Evolutionary conservation across 2,329 filamentous ascomycete species (phyloP).

Genomic region (Nakataea oryzae): DNA sequence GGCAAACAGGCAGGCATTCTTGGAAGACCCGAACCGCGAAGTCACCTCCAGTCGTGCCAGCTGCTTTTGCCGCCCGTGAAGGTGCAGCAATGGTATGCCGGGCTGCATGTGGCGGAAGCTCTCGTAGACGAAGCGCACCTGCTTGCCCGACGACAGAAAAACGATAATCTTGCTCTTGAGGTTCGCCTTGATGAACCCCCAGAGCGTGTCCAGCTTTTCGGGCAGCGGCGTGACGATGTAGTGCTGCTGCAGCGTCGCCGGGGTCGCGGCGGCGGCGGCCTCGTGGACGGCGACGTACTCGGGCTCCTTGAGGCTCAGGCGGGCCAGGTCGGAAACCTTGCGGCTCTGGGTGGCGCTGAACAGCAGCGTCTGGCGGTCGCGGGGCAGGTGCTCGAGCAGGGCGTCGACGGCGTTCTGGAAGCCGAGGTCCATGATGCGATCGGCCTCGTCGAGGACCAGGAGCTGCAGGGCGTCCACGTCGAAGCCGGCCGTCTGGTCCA

Average conservation of each 20-base stretch:
- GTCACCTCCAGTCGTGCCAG: conserved; percentile 81
- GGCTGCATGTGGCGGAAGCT: conserved; percentile 87
- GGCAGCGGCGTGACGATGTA: conserved; percentile 79
- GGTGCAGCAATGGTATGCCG: conserved; percentile 83
- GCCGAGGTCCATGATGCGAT: conserved; percentile 96
- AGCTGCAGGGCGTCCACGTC: conserved; percentile 87
- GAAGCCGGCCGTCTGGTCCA: conserved; percentile 86
- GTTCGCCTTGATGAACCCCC: conserved; percentile 83
- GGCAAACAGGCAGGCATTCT: conserved; percentile 81
- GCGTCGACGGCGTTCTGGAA: conserved; percentile 88
- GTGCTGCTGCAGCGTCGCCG: conserved; percentile 75
- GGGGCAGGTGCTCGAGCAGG: conserved; percentile 82
- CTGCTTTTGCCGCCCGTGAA: conserved; percentile 92
- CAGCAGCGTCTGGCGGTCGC: conserved; percentile 76
- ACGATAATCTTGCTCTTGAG: conserved; percentile 92
- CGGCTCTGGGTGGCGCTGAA: conserved; percentile 97
- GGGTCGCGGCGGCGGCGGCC: conserved; percentile 67
- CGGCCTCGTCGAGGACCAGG: conserved; percentile 88
- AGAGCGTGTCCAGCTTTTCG: conserved; percentile 86
- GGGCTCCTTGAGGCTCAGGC: conserved; percentile 78
- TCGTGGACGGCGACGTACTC: conserved; percentile 96
- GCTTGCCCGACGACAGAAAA: conserved; percentile 90
- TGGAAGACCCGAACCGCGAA: conserved; percentile 67
- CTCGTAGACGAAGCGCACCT: conserved; percentile 93
- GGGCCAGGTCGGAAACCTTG: conserved; percentile 81